Evolutionary conservation across 2,329 filamentous ascomycete genomes (phyloP).

Genomic region (Huntiella decipiens): DNA sequence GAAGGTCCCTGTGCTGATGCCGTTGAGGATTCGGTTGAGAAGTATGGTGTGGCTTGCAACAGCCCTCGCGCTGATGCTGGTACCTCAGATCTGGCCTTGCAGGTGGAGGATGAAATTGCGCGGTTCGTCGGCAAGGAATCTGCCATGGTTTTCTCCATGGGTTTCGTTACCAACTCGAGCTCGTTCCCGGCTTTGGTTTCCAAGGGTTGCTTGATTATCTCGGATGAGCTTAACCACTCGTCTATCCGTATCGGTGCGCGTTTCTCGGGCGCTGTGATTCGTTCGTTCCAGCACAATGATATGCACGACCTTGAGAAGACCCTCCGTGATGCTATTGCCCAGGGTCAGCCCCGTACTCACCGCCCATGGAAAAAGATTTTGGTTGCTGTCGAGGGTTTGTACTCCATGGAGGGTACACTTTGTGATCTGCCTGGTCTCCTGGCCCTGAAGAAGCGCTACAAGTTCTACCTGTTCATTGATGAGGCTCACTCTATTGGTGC

Average conservation of each 20-base stretch:
- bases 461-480: constrained; percentile 88
- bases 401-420: constrained; percentile 99
- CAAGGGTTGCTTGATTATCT: constrained; percentile 87
- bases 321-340: constrained; percentile 80
- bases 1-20: constrained; percentile 91
- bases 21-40: constrained; percentile 67
- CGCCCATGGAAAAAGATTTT: constrained; percentile 98
- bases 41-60: constrained; percentile 65
- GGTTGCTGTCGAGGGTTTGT: constrained; percentile 87
- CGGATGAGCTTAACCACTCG: constrained; percentile 92
- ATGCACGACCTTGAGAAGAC: constrained; percentile 72
- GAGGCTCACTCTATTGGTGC: constrained; percentile 94
- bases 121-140: constrained; percentile 85
- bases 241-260: constrained; percentile 92
- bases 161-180: constrained; percentile 87
- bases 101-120: constrained; percentile 80
- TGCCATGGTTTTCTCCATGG: constrained; percentile 97
- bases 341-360: constrained; percentile 94
- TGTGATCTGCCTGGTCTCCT: constrained; percentile 86
- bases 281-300: constrained; percentile 96
- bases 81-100: constrained; percentile 68
- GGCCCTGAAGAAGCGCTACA: constrained; percentile 82
- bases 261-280: constrained; percentile 84
- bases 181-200: constrained; percentile 82
- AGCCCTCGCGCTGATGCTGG: constrained; percentile 71